Percentiles rank a stretch among this genome's conserved stretches.
These are phyloP conservation scores for Cyberlindnera americana DNA, from an alignment of 805 yeast genomes.

Conservation along the genomic window DNA sequence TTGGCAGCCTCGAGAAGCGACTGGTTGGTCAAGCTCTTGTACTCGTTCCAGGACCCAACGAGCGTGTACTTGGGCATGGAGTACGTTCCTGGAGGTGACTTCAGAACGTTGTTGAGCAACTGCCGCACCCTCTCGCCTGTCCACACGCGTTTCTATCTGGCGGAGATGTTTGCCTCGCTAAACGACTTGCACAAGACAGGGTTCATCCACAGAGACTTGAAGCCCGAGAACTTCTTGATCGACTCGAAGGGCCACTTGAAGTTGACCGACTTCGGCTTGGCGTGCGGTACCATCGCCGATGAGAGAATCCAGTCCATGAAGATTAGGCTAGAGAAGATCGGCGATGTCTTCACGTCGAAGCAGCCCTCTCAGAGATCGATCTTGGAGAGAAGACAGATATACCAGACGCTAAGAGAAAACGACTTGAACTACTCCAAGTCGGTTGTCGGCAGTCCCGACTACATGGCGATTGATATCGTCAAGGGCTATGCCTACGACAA, in stretches of 20 bases:
- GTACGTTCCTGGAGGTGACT: conserved; percentile 99
- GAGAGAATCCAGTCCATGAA: conserved; percentile 94
- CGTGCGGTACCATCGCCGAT: conserved; percentile 91
- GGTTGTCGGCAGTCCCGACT: conserved; percentile 97
- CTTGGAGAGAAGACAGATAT: conserved; percentile 82
- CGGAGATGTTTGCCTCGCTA: conserved; percentile 95
- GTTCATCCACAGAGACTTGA: conserved; percentile 93
- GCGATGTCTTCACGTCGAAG: conserved; percentile 59
- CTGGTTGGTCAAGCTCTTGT: conserved; percentile 90
- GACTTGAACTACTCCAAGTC: conserved; percentile 90
- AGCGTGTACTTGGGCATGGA: conserved; percentile 96
- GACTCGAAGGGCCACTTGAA: conserved; percentile 90
- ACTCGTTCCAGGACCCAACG: conserved; percentile 92
- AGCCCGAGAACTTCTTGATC: conserved; percentile 90
- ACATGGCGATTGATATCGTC: conserved; percentile 96
- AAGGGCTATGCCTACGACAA: conserved; percentile 85
- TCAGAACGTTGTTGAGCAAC: conserved; percentile 87
- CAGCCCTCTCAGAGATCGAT: conserved; percentile 62
- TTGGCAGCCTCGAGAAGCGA: conserved; percentile 93
- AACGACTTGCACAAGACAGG: conserved; percentile 93
- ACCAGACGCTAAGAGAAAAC: conserved; percentile 66
- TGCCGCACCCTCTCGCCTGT: conserved; percentile 92
- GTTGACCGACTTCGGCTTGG: conserved; percentile 93
- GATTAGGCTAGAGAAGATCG: conserved; percentile 60
- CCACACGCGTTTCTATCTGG: conserved; percentile 90